A percentile compares a stretch with the other conserved stretches of the same genome.
phyloP scores from a whole-genome alignment of 2,329 filamentous ascomycete genomes.

The Trichoderma koningiopsis region DNA sequence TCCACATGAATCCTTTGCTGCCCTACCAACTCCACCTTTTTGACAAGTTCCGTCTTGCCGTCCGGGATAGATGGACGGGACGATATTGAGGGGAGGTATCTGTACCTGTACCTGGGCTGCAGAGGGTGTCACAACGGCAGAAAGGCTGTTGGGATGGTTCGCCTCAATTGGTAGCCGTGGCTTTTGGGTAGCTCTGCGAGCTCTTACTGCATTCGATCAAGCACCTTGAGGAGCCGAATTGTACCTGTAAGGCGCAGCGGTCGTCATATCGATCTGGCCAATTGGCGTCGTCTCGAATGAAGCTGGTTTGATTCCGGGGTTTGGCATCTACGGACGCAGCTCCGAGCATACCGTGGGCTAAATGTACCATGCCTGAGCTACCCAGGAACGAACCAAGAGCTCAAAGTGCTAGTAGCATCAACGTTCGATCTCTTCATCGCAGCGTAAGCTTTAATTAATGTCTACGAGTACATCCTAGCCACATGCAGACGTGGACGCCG shows the following conservation, averaged over 20 bases:
- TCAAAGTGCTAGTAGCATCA: neutral
- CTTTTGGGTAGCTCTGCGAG: slow-evolving; percentile 12
- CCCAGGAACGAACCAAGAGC: neutral
- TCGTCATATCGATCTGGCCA: neutral
- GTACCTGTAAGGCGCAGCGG: slow-evolving; percentile 12
- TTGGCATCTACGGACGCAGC: neutral
- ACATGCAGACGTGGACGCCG: slow-evolving; percentile 16
- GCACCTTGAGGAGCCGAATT: neutral
- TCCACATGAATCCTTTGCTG: slow-evolving; percentile 16
- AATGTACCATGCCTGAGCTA: neutral
- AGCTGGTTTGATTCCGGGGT: neutral
- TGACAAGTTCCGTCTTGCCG: neutral
- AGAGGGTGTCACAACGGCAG: neutral
- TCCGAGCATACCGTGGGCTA: slow-evolving; percentile 1
- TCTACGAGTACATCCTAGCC: neutral
- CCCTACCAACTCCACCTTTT: slow-evolving; percentile 10
- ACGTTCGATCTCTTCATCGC: neutral
- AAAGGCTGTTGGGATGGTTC: neutral
- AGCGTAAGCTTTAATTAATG: neutral
- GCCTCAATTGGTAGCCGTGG: neutral
- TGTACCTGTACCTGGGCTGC: neutral
- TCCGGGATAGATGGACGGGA: neutral
- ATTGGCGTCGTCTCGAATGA: slow-evolving; percentile 4
- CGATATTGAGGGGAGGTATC: neutral
- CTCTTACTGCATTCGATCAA: neutral